Conservation (phyloP, 768 basidiomycete species). For the Neoboletus magnificus region DNA sequence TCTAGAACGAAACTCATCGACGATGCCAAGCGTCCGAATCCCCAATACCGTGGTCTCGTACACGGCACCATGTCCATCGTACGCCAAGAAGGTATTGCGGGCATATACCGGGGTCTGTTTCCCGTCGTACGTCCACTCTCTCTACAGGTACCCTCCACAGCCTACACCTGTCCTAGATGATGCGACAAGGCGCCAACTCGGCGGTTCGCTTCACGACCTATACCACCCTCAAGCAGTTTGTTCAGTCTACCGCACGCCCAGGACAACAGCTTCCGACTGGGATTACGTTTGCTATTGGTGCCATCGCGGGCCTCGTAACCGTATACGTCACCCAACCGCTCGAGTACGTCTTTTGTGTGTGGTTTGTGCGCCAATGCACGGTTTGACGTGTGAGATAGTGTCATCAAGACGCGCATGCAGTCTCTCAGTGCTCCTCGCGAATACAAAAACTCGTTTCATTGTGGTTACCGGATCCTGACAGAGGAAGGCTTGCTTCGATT, state of each 20-base stretch:
- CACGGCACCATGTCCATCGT: constrained; percentile 84
- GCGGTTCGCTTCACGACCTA: constrained; percentile 96
- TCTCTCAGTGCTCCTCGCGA: constrained; percentile 76
- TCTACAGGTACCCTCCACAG: too few relatives aligned
- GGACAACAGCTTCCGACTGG: constrained; percentile 82
- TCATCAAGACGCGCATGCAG: constrained; percentile 99
- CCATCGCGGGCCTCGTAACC: constrained; percentile 89
- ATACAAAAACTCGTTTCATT: constrained; percentile 94
- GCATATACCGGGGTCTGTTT: constrained; percentile 88
- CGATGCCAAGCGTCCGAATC: constrained; percentile 81
- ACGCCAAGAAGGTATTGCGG: constrained; percentile 76
- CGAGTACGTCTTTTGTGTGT: constrained; percentile 47
- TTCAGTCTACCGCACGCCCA: constrained; percentile 77
- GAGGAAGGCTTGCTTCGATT: constrained; percentile 92
- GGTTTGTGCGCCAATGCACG: neutral
- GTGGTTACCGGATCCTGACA: constrained; percentile 89
- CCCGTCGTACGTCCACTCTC: constrained; percentile 70
- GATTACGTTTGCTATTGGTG: constrained; percentile 93
- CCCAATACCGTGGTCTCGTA: constrained; percentile 81
- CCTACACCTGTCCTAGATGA: constrained; percentile 55
- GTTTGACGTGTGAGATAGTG: constrained; percentile 44
- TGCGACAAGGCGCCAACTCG: constrained; percentile 97
- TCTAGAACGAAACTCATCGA: constrained; percentile 94
- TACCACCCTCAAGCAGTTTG: constrained; percentile 89
- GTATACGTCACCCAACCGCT: constrained; percentile 89